Evolutionary conservation across 2,329 filamentous ascomycete genomes (phyloP), one percentile per base, ranked within the genome.

Genomic region (Trichoderma guizhouense): DNA sequence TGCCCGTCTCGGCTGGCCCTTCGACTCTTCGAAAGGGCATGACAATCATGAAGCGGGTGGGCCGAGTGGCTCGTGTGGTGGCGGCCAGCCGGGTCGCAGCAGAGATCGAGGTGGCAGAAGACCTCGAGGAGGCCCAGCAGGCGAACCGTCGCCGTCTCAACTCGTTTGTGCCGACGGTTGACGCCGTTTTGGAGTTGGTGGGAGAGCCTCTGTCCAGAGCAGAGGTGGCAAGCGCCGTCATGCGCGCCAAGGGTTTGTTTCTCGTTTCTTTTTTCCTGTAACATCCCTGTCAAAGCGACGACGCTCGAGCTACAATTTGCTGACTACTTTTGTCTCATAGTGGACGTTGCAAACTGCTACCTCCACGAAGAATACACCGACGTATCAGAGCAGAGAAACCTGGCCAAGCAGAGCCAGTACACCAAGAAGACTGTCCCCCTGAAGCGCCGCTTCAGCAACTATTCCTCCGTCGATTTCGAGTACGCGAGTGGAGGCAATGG

Each of bases 1-100:
- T 81, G 74, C 71, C 77, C 65, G 60, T 75, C 71, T 70, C 73
- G 30, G 72, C 76, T n/a, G 76, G 77, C 57, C 43, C 76, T 14
- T 74, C 74, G n/a, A 76, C 75, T 60, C 72, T 72, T 61, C 74
- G 75, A 55, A 74, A 60, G 18, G 74, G 79, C 34, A 75, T 71
- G 39, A 75, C 72, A 30, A 77, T 81, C 67, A 81, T 81, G 80
- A 81, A 80, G 76, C 78, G 80, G 63, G 76, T 81, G 3, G 75
- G 72, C 18, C 63, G 74, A 21, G 71, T 71, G n/a, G 39, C 69
- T 32, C n/a, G 57, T 14, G 53, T 43, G 12, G 28, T 18, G 28
- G 30, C 55, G 8, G 11, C 21, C 24, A 36, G 57, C 57, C 39
- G 60, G 34, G 53, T 26, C 24, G 62, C 55, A 3, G 21, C 28